Conservation (phyloP, 257 asterid genomes). For the Capsicum baccatum region DNA sequence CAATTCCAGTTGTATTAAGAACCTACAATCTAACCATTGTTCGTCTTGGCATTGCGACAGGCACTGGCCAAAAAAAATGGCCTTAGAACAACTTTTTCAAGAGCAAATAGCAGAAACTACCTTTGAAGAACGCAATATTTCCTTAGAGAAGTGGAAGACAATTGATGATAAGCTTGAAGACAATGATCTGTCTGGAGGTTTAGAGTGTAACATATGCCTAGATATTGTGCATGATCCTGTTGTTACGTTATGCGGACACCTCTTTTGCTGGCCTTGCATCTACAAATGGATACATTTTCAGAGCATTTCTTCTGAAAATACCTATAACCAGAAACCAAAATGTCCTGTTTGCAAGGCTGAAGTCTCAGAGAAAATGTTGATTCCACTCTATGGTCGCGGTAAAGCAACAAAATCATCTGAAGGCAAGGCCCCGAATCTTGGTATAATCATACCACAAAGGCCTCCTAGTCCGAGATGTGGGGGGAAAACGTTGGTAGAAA, state of each 20-base stretch:
- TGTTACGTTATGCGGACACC: conserved; percentile 82
- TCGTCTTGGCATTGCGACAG: not conserved
- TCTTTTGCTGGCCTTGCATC: conserved; percentile 87
- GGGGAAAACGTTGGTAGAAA: not conserved
- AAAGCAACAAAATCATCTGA: conserved; percentile 38
- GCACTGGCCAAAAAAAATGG: not conserved
- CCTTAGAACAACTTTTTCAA: conserved; percentile 12
- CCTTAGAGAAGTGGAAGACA: conserved; percentile 43
- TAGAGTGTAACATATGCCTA: conserved; percentile 80
- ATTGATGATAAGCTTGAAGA: conserved; percentile 40
- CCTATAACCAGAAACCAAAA: conserved; percentile 46
- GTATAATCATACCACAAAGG: conserved; percentile 57
- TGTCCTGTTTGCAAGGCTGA: conserved; percentile 79
- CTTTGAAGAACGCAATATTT: not conserved
- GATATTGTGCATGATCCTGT: conserved; percentile 76
- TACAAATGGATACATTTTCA: conserved; percentile 66
- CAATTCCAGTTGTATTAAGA: not conserved
- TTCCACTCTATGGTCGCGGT: conserved; percentile 76
- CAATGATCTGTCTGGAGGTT: conserved; percentile 43
- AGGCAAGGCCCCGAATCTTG: conserved; percentile 34
- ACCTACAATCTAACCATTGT: not conserved
- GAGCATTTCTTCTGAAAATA: conserved; percentile 35
- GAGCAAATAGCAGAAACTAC: not conserved
- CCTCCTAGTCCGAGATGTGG: conserved; percentile 55
- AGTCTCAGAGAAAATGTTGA: conserved; percentile 58